Conservation (phyloP, 129 eudicot genomes). For the Kitagawia praeruptora region DNA sequence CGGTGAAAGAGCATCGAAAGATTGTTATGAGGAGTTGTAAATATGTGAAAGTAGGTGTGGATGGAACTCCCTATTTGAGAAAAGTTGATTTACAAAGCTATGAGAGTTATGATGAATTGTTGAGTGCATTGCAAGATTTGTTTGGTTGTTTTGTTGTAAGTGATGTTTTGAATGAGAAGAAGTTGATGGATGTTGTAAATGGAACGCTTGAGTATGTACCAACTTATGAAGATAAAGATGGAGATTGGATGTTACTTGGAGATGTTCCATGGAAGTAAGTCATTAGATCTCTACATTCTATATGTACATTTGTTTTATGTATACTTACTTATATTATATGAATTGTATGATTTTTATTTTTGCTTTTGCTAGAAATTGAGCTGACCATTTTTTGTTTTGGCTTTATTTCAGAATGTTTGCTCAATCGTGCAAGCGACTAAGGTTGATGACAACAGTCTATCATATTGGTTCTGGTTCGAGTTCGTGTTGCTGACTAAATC, state of each 20-base stretch:
- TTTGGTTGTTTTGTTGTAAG: conserved; percentile 59
- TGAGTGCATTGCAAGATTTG: conserved; percentile 52
- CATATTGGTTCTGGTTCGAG: conserved; percentile 45
- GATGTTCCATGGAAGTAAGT: conserved; percentile 99
- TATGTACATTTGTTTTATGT: too few species aligned
- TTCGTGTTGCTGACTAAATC: conserved; percentile 4
- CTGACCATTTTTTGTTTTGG: not conserved
- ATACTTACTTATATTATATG: too few species aligned
- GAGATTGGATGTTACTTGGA: conserved; percentile 90
- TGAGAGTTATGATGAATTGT: conserved; percentile 44
- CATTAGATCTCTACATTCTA: not conserved
- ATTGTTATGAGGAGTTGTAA: conserved; percentile 27
- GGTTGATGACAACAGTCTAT: conserved; percentile 61
- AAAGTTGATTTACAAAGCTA: conserved; percentile 63
- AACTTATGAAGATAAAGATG: conserved; percentile 87
- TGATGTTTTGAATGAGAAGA: conserved; percentile 30
- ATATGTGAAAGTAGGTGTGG: conserved; percentile 83
- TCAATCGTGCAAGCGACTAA: conserved; percentile 72
- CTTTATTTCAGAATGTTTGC: conserved; percentile 62
- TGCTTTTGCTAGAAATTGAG: not conserved
- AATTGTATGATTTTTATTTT: not conserved
- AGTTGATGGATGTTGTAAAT: conserved; percentile 52
- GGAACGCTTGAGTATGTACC: conserved; percentile 59
- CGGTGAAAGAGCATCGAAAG: conserved; percentile 60
- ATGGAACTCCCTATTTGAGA: conserved; percentile 84